A percentile compares a stretch with the other conserved stretches of the same genome.
phyloP scores from a whole-genome alignment of 2,329 filamentous ascomycete genomes.

The Alternaria conjuncta region DNA sequence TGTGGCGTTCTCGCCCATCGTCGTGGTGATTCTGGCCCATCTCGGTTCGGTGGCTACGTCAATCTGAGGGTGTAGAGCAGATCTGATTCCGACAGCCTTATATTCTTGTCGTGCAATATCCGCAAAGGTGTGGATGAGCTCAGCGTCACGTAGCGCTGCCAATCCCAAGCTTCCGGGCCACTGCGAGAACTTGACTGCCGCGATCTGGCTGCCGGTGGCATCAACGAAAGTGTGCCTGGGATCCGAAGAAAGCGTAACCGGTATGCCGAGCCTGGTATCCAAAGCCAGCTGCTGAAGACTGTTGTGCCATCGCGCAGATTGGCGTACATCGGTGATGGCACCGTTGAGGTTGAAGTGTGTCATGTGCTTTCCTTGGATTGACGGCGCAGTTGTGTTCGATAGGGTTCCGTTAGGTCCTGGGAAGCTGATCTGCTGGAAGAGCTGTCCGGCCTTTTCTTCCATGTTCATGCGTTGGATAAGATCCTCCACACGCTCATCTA shows the following conservation, averaged over 20 bases:
- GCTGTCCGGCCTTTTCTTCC: constrained; percentile 57
- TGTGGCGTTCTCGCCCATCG: constrained; percentile 59
- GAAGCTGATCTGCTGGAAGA: constrained; percentile 53
- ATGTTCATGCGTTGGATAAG: constrained; percentile 55
- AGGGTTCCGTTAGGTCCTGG: constrained; percentile 45
- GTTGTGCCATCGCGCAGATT: constrained; percentile 51
- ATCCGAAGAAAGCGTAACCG: constrained; percentile 57
- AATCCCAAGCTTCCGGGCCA: constrained; percentile 62
- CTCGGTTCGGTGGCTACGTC: constrained; percentile 60
- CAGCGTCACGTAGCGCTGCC: constrained; percentile 55
- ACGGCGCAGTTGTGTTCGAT: constrained; percentile 39
- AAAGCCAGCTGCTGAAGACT: constrained; percentile 51
- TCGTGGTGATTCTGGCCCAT: constrained; percentile 56
- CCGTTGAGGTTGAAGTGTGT: constrained; percentile 59
- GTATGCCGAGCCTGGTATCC: constrained; percentile 58
- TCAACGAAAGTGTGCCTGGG: constrained; percentile 56
- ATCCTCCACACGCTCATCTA: constrained; percentile 58
- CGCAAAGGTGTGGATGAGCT: constrained; percentile 55
- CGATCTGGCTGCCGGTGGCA: constrained; percentile 53
- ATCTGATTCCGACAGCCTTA: constrained; percentile 52
- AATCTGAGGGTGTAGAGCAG: constrained; percentile 59
- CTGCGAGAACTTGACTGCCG: constrained; percentile 55
- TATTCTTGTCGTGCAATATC: constrained; percentile 59
- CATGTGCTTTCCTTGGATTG: constrained; percentile 46
- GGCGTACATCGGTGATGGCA: constrained; percentile 49